Conservation (phyloP, 495 filamentous ascomycete genomes). For the Penicillium tannophilum region DNA sequence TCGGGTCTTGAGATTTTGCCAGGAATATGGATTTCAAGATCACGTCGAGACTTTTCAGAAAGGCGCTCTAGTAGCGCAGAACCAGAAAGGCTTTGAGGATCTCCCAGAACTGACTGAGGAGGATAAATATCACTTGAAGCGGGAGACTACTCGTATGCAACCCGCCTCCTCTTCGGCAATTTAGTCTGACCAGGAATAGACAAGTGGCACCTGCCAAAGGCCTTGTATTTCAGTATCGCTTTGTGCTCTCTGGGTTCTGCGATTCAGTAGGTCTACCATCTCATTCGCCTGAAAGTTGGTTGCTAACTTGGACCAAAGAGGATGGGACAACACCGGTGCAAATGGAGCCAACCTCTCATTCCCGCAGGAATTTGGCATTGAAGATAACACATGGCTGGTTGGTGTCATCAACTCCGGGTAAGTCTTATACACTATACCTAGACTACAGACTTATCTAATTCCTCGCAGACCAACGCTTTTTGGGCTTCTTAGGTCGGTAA, state of each 20-base stretch:
- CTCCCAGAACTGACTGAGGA: constrained; percentile 57
- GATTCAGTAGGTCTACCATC: constrained; percentile 46
- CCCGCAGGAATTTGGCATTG: constrained; percentile 57
- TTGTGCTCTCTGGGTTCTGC: constrained; percentile 71
- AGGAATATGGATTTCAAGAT: constrained; percentile 43
- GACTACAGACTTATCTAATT: neutral
- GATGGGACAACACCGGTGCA: constrained; percentile 69
- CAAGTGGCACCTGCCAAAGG: constrained; percentile 62
- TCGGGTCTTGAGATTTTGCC: constrained; percentile 57
- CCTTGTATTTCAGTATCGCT: constrained; percentile 66
- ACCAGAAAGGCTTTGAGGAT: constrained; percentile 53
- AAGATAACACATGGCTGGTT: constrained; percentile 58
- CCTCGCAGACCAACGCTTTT: constrained; percentile 15
- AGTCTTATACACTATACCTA: neutral
- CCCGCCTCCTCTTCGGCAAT: neutral
- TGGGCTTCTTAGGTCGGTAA: constrained; percentile 14
- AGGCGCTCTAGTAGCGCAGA: constrained; percentile 62
- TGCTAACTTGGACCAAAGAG: constrained; percentile 26
- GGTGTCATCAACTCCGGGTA: constrained; percentile 59
- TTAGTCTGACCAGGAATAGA: constrained; percentile 22
- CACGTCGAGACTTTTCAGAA: constrained; percentile 51
- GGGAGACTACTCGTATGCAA: constrained; percentile 48
- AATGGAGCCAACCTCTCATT: constrained; percentile 69
- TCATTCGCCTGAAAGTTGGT: neutral
- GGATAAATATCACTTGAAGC: constrained; percentile 52